Percentiles rank a stretch among this genome's conserved stretches.
Conservation (phyloP, 192 early-diverging fungal species). For the Globomyces pollinis-pini region DNA sequence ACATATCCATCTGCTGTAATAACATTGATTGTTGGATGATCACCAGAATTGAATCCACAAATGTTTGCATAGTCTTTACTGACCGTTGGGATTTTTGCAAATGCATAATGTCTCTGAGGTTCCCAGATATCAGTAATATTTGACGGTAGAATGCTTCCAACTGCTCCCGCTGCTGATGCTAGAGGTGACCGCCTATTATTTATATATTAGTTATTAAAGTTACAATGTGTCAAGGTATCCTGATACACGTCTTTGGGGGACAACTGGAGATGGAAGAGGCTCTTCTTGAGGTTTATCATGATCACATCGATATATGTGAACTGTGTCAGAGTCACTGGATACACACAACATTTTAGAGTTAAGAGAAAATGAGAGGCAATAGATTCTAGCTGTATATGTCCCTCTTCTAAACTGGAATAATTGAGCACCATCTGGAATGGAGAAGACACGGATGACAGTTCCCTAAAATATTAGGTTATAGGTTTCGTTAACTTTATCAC, state of each 20-base stretch:
- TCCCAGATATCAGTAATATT: slow-evolving; percentile 87
- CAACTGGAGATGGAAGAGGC: not conserved
- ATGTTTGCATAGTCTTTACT: slow-evolving; percentile 35
- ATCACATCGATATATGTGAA: slow-evolving; percentile 83
- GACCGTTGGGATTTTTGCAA: slow-evolving; percentile 75
- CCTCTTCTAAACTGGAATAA: slow-evolving; percentile 92
- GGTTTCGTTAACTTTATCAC: slow-evolving; percentile 69
- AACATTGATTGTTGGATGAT: slow-evolving; percentile 77
- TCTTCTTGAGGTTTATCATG: not conserved
- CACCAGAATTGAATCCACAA: slow-evolving; percentile 32
- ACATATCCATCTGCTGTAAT: slow-evolving; percentile 85
- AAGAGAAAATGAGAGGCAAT: slow-evolving; percentile 81
- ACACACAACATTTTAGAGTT: slow-evolving; percentile 65
- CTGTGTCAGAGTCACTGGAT: slow-evolving; percentile 88
- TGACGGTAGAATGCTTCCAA: slow-evolving; percentile 76
- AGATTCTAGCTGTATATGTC: slow-evolving; percentile 85
- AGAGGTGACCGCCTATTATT: too few species aligned
- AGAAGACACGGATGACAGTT: slow-evolving; percentile 93
- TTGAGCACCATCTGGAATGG: slow-evolving; percentile 74
- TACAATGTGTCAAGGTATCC: slow-evolving; percentile 25
- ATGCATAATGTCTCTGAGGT: slow-evolving; percentile 90
- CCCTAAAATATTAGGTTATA: too few species aligned
- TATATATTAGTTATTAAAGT: slow-evolving; percentile 17
- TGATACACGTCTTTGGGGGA: not conserved
- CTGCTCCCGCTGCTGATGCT: slow-evolving; percentile 50